Evolutionary conservation across 139 green algal species (phyloP), one percentile per base, ranked within the genome.

Genomic region (Raphidocelis subcapitata): DNA sequence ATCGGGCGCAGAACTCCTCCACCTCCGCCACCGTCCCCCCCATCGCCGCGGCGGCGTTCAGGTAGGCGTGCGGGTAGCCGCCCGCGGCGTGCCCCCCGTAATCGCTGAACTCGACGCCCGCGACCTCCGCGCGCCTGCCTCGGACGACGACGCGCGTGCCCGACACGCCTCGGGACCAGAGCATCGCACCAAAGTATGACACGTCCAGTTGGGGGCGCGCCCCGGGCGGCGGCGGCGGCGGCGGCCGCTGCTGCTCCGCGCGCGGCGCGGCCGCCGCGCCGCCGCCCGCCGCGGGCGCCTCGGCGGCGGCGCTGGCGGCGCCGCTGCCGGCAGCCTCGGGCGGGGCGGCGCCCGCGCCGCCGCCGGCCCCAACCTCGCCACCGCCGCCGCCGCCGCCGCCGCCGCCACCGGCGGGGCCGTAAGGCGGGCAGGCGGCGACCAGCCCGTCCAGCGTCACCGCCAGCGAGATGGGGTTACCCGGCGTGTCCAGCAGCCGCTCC

Each of bases 381-480:
- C 24, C 73, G 23, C 37, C 47, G 18, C 12, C 28, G 10, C 3
- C 62, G 24, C 52, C 35, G 18, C 15, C 59, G 31, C 2, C 24
- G 28, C 62, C 26, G 28, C 24, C 51, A 37, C 26, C 56, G 65
- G 35, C 60, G 1, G 31, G 32, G 5, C 14, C 67, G 37, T 32
- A 75, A 16, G 16, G 31, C 33, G 60, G 33, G 0, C 71, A 15
- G 0, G 65, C 71, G 0, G 55, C 54, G 15, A 32, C 44, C 72
- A 82, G 37, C 5, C 65, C 59, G 67, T 86, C 72, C 8, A 98
- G 79, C 0, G 89, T 94, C 16, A 99, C 62, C 2, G 76, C 95
- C 29, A 97, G 59, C 0, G 91, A 97, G 64, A 99, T 98, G 2
- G 92, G 88, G 81, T 99, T 99, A 52, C 72, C 74, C 5, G 93